Evolutionary conservation across 805 yeast genomes (phyloP), one percentile per base, ranked within the genome.

Genomic region (Barnettozyma siamensis): DNA sequence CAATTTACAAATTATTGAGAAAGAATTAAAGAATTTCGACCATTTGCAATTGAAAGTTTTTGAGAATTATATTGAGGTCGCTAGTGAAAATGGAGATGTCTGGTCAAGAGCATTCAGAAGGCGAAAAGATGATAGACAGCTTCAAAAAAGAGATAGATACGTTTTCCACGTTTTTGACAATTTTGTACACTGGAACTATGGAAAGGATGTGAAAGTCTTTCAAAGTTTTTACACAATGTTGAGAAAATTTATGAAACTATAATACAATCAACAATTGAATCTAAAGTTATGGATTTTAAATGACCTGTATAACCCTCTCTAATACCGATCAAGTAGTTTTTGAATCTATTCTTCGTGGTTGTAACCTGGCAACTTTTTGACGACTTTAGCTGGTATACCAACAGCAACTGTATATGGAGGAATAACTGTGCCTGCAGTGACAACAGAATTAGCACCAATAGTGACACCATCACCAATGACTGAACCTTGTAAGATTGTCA

Each of bases 391-490:
- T 0, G 88, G 89, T 17, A 68, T 67, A 0, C 89, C 89, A n/a
- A 66, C 82, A 12, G 73, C 81, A 15, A 81, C 73, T 0, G 73
- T 63, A 43, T 69, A 63, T 3, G 73, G 63, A 0, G 83, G 81
- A 23, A 82, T 72, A n/a, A 41, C 40, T 9, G 40, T 28, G 44
- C 71, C 75, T 41, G 65, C 74, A 16, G 72, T 69, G 18, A 83
- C 87, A 3, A 80, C 79, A 7, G 81, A 63, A 4, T 86, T 87
- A 3, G 88, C 86, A 3, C 81, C 89, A 33, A 83, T 66, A 2
- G 78, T 76, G 4, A 71, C 69, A 9, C 75, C 73, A 37, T 76
- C 74, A 12, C 88, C 89, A 34, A 83, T 68, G 1, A 72, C 75
- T 10, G 79, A 80, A 8, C 88, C 89, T 2, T 85, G 83, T 38